Evolutionary conservation across 805 yeast species (phyloP).

Genomic region (Candida germanica): DNA sequence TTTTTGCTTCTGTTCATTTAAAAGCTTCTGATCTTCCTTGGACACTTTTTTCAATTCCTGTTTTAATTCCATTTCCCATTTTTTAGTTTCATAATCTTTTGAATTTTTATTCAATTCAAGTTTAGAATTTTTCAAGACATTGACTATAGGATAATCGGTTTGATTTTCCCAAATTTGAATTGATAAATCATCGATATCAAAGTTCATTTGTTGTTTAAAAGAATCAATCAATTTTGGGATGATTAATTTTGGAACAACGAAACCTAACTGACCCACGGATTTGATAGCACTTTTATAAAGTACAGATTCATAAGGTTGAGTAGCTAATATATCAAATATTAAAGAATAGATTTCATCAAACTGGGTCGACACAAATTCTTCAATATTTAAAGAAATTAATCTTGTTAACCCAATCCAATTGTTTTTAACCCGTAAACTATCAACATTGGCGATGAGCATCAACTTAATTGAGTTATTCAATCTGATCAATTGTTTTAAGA

Average conservation of each 20-base stretch:
- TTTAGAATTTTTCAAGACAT: constrained; percentile 38
- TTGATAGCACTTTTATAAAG: constrained; percentile 28
- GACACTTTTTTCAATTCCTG: constrained; percentile 72
- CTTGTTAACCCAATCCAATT: constrained; percentile 81
- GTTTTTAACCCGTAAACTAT: constrained; percentile 31
- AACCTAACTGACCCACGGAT: constrained; percentile 48
- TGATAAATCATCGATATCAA: constrained; percentile 43
- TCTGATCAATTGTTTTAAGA: constrained; percentile 6
- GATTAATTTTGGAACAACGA: constrained; percentile 56
- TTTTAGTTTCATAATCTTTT: constrained; percentile 77
- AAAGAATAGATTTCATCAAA: constrained; percentile 18
- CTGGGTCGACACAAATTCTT: constrained; percentile 41
- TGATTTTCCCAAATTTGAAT: constrained; percentile 66
- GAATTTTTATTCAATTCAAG: constrained; percentile 60
- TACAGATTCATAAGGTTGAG: constrained; percentile 3
- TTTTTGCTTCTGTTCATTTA: constrained; percentile 58
- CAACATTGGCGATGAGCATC: constrained; percentile 28
- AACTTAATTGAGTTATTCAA: constrained; percentile 19
- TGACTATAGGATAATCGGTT: constrained; percentile 62
- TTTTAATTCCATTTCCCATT: constrained; percentile 87
- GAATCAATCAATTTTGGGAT: constrained; percentile 48
- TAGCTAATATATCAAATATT: constrained; percentile 1
- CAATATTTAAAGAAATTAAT: constrained; percentile 60
- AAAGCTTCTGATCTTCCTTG: constrained; percentile 68
- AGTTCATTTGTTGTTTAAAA: constrained; percentile 29